These are phyloP conservation scores for Afroboletus lepidellus DNA, from an alignment of 1,284 basidiomycete genomes.

Conservation along the genomic window DNA sequence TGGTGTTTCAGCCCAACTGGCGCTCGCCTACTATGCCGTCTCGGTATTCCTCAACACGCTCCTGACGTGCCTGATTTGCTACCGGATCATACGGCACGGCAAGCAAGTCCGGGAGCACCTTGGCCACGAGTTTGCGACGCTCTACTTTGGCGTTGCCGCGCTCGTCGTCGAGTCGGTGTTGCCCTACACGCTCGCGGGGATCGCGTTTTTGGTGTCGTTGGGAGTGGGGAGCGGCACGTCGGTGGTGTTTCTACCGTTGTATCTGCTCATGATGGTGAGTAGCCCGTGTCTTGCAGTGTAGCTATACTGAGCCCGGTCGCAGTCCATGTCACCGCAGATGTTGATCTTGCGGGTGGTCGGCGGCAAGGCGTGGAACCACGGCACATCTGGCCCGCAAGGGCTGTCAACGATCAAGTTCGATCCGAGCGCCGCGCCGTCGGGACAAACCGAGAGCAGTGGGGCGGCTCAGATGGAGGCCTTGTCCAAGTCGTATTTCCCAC, in stretches of 20 bases:
- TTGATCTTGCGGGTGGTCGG: constrained; percentile 27
- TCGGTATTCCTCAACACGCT: constrained; percentile 20
- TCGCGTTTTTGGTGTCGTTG: constrained; percentile 26
- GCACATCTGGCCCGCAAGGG: neutral
- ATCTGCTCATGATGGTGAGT: constrained; percentile 28
- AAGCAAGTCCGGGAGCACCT: constrained; percentile 6
- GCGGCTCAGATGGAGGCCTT: neutral
- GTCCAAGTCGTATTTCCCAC: neutral
- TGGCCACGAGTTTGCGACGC: constrained; percentile 16
- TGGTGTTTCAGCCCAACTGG: neutral
- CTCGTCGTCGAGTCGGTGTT: constrained; percentile 30
- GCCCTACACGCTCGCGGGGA: constrained; percentile 7
- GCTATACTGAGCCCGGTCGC: neutral
- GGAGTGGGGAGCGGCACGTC: constrained; percentile 16
- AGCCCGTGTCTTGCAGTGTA: neutral
- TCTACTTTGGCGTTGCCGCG: constrained; percentile 15
- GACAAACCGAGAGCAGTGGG: neutral
- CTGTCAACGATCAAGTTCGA: constrained; percentile 5
- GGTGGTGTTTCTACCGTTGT: constrained; percentile 14
- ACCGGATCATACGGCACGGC: constrained; percentile 20
- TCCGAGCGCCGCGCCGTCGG: neutral
- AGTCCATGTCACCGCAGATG: constrained; percentile 16
- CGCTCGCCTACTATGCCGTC: neutral
- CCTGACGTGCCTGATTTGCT: constrained; percentile 19
- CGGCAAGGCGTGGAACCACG: constrained; percentile 6